These are phyloP conservation scores for Russula sp. DNA, from an alignment of 768 basidiomycete genomes.

Conservation along the genomic window DNA sequence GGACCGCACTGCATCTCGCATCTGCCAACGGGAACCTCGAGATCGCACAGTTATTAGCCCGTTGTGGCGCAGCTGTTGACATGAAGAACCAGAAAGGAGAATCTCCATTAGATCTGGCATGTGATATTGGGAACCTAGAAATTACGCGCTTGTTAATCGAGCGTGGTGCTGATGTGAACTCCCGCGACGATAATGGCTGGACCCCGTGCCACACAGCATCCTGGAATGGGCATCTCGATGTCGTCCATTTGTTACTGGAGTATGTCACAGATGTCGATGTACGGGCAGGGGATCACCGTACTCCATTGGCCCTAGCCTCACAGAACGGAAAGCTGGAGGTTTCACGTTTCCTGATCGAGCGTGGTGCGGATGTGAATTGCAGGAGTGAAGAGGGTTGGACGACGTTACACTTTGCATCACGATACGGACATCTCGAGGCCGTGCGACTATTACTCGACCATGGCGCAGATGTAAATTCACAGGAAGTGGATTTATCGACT, in stretches of 20 bases:
- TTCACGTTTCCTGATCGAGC: background rate
- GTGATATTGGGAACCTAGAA: rapidly evolving
- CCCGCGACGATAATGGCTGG: background rate
- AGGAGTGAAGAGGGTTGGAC: background rate
- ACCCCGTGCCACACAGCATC: background rate
- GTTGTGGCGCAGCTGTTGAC: background rate
- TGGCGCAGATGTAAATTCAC: background rate
- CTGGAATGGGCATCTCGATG: background rate
- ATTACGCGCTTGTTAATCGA: background rate
- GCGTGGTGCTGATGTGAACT: background rate
- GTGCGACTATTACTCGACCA: background rate
- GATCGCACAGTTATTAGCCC: background rate
- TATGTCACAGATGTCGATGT: background rate
- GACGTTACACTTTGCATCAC: background rate
- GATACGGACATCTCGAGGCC: background rate
- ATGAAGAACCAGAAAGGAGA: background rate
- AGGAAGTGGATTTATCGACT: background rate
- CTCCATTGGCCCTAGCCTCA: background rate
- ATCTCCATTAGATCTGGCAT: background rate
- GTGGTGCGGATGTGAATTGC: background rate
- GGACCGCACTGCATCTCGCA: background rate
- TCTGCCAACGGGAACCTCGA: background rate
- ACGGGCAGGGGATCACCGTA: rapidly evolving
- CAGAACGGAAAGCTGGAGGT: background rate
- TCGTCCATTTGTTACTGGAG: background rate